Evolutionary conservation across 345 rosid genomes (phyloP).

Genomic region (Diplotaxis tenuifolia): DNA sequence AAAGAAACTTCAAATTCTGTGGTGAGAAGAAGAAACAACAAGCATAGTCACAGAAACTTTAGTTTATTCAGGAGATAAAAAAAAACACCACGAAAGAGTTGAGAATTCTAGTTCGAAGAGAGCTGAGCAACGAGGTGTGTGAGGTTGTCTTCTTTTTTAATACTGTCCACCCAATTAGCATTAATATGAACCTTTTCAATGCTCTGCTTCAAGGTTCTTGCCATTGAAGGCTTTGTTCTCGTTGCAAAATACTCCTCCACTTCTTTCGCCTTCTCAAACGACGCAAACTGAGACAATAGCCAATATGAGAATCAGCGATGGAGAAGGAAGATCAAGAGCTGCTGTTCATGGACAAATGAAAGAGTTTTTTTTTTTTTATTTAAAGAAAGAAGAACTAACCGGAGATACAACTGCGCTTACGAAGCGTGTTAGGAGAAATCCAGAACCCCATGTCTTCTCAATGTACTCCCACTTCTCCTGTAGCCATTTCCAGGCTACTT

Average conservation of each 20-base stretch:
- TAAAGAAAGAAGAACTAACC: slow-evolving; percentile 49
- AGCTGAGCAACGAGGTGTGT: too few species aligned
- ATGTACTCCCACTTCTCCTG: slow-evolving; percentile 84
- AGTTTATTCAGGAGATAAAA: too few species aligned
- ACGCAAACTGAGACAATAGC: slow-evolving; percentile 63
- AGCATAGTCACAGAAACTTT: too few species aligned
- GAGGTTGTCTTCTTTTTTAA: slow-evolving; percentile 57
- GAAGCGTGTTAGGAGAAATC: slow-evolving; percentile 69
- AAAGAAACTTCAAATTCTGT: too few species aligned
- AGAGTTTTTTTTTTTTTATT: slow-evolving; percentile 14
- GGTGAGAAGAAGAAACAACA: too few species aligned
- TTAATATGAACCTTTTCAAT: slow-evolving; percentile 68
- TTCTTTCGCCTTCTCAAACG: slow-evolving; percentile 74
- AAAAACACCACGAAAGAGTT: too few species aligned
- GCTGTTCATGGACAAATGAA: neutral
- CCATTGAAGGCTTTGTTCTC: slow-evolving; percentile 54
- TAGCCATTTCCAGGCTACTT: slow-evolving; percentile 92
- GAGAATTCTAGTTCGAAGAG: too few species aligned
- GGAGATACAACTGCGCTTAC: slow-evolving; percentile 70
- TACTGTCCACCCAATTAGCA: slow-evolving; percentile 75
- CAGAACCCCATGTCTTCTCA: slow-evolving; percentile 63
- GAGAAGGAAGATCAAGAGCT: neutral
- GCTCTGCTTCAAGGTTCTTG: slow-evolving; percentile 95
- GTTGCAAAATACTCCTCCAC: slow-evolving; percentile 75
- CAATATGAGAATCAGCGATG: neutral